phyloP scores from a whole-genome alignment of 306 rosid species.

The Sesbania bispinosa region DNA sequence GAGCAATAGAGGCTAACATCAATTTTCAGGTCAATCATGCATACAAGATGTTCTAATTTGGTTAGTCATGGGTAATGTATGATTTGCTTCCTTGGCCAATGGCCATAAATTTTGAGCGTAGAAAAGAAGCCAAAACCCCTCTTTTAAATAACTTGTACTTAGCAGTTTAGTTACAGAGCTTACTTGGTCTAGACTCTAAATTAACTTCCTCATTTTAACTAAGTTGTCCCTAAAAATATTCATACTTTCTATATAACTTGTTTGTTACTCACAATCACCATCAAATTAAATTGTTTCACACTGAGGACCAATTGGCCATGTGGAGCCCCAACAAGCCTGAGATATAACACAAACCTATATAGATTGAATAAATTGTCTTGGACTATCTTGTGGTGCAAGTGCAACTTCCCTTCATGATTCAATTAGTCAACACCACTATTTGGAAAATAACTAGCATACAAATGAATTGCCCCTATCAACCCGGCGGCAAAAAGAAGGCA shows the following conservation, averaged over 20 bases:
- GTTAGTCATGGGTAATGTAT: constrained; percentile 6
- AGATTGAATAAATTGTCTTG: not conserved
- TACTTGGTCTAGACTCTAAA: constrained; percentile 9
- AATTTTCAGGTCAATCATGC: not conserved
- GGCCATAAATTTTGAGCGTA: not conserved
- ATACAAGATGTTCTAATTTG: constrained; percentile 10
- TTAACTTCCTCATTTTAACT: not conserved
- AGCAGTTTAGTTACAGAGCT: not conserved
- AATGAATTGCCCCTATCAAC: not conserved
- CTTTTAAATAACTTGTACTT: not conserved
- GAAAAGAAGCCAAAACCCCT: constrained; percentile 1
- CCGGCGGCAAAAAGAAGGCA: too few species aligned
- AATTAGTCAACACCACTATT: not conserved
- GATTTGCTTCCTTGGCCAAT: not conserved
- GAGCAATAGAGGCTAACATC: not conserved
- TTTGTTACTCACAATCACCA: too few species aligned
- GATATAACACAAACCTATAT: too few species aligned
- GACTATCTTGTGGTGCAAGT: not conserved
- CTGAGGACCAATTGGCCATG: too few species aligned
- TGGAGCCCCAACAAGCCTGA: too few species aligned
- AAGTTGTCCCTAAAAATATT: not conserved
- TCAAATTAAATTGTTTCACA: too few species aligned
- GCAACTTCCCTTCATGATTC: constrained; percentile 8
- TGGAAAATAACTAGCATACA: not conserved
- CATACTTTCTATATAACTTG: not conserved